Evolutionary conservation across 164 flowering plant species (phyloP).

Genomic region (Saururus chinensis): DNA sequence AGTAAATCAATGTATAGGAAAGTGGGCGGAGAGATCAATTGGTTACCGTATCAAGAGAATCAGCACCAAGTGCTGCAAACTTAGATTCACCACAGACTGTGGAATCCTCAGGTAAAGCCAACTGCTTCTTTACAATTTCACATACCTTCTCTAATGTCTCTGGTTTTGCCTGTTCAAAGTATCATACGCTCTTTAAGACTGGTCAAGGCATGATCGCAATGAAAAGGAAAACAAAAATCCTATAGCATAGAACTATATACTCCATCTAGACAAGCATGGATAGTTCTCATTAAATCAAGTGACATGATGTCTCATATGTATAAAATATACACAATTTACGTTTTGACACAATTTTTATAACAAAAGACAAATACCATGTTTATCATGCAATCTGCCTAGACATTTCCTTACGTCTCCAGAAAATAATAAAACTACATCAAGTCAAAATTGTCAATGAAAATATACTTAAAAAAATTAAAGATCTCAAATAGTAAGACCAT

Average conservation of each 20-base stretch:
- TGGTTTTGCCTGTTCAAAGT: slow-evolving; percentile 29
- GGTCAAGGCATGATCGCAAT: background rate
- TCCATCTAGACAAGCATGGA: background rate
- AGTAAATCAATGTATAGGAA: background rate
- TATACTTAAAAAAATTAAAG: no score
- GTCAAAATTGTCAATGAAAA: no score
- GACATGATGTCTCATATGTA: no score
- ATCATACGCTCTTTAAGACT: background rate
- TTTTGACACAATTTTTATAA: no score
- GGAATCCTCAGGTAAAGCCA: slow-evolving; percentile 27
- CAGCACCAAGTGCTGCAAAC: slow-evolving; percentile 40
- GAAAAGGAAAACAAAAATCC: background rate
- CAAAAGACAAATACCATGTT: no score
- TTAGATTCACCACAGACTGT: slow-evolving; percentile 31
- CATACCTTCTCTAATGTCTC: slow-evolving; percentile 36
- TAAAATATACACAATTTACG: no score
- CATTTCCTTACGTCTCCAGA: no score
- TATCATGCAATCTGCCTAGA: no score
- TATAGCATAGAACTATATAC: no score
- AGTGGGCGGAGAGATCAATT: background rate
- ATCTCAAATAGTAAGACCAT: background rate
- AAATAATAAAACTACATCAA: no score
- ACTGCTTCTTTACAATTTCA: slow-evolving; percentile 39
- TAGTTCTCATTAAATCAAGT: background rate
- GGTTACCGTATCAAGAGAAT: slow-evolving; percentile 49